Conservation (phyloP, 345 rosid genomes). For the Dipteronia sinensis region DNA sequence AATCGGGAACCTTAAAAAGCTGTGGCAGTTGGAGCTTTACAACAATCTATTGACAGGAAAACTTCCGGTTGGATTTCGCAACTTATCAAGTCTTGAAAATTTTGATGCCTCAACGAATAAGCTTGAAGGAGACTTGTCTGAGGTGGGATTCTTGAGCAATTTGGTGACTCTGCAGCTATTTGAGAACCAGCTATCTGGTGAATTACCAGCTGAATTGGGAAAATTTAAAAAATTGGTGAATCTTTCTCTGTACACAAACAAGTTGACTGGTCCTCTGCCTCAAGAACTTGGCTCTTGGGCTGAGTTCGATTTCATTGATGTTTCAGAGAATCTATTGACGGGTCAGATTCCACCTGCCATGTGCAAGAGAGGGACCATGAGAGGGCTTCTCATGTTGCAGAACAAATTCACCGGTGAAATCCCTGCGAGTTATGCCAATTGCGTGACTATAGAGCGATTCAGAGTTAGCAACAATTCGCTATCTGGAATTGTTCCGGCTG, state of each 20-base stretch:
- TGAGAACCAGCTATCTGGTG: conserved; percentile 59
- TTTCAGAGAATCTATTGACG: conserved; percentile 67
- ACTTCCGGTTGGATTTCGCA: conserved; percentile 67
- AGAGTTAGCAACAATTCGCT: conserved; percentile 72
- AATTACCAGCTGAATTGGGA: conserved; percentile 74
- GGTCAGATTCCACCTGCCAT: conserved; percentile 87
- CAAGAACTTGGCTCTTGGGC: conserved; percentile 71
- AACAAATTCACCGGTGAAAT: conserved; percentile 78
- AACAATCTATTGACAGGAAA: conserved; percentile 59
- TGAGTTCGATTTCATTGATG: conserved; percentile 71
- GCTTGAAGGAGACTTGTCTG: conserved; percentile 68
- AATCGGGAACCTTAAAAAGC: conserved; percentile 59
- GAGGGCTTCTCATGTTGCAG: conserved; percentile 58
- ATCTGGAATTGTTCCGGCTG: conserved; percentile 67
- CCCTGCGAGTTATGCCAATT: conserved; percentile 64
- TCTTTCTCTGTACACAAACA: conserved; percentile 70
- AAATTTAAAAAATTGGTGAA: conserved; percentile 59
- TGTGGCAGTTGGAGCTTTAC: conserved; percentile 74
- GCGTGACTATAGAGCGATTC: conserved; percentile 59
- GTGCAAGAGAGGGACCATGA: conserved; percentile 86
- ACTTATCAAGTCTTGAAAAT: conserved; percentile 53
- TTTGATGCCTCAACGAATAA: conserved; percentile 64
- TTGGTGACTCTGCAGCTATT: conserved; percentile 65
- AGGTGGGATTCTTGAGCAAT: conserved; percentile 52
- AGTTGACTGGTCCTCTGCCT: conserved; percentile 72